phyloP scores from a whole-genome alignment of 2,329 filamentous ascomycete genomes.

The Nigrograna mackinnonii region DNA sequence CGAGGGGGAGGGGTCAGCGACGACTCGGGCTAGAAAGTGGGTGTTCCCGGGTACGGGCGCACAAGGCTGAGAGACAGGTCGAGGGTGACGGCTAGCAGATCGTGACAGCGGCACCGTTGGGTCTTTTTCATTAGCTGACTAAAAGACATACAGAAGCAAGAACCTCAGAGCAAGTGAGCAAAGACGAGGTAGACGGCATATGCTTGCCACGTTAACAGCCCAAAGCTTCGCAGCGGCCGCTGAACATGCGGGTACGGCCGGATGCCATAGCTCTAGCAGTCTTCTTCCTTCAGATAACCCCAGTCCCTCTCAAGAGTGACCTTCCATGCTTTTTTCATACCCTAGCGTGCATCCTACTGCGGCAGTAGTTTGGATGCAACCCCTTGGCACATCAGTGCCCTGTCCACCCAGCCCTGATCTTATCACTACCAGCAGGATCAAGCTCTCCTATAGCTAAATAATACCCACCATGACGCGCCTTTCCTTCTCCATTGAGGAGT shows the following conservation, averaged over 20 bases:
- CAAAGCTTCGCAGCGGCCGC: slow-evolving; percentile 35
- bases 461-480: slow-evolving; percentile 42
- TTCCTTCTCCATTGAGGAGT: slow-evolving; percentile 42
- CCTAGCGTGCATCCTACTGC: slow-evolving; percentile 24
- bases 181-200: too few relatives aligned
- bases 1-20: too few relatives aligned
- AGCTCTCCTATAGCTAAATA: slow-evolving; percentile 41
- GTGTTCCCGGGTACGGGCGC: too few relatives aligned
- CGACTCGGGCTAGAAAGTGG: too few relatives aligned
- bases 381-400: slow-evolving; percentile 31
- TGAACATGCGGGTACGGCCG: slow-evolving; percentile 37
- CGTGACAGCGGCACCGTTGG: too few relatives aligned
- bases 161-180: too few relatives aligned
- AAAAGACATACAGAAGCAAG: too few relatives aligned
- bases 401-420: slow-evolving; percentile 30
- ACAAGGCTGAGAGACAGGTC: too few relatives aligned
- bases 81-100: too few relatives aligned
- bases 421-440: slow-evolving; percentile 41
- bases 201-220: slow-evolving; percentile 37
- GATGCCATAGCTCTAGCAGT: slow-evolving; percentile 27
- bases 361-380: slow-evolving; percentile 24
- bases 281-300: slow-evolving; percentile 19
- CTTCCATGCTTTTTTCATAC: slow-evolving; percentile 22
- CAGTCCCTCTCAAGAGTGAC: slow-evolving; percentile 18
- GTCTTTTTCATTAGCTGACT: too few relatives aligned